Evolutionary conservation across 2,329 filamentous ascomycete species (phyloP).

Genomic region (Westerdykella sp.): DNA sequence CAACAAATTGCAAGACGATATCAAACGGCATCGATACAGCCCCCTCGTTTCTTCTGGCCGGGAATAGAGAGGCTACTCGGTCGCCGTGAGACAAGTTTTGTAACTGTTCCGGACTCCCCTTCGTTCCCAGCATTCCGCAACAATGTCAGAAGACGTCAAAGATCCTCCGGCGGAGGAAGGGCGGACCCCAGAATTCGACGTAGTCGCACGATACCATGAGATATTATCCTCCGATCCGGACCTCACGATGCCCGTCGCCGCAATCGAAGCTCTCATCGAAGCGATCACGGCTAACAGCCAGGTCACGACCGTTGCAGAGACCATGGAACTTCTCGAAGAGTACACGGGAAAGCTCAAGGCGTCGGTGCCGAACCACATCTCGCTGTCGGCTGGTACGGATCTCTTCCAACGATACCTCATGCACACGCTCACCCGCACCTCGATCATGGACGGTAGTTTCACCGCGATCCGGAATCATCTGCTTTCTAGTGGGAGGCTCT

Average conservation of each 20-base stretch:
- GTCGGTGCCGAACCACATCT: constrained; percentile 80
- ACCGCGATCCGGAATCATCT: constrained; percentile 77
- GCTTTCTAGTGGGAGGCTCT: constrained; percentile 76
- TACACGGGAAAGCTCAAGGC: constrained; percentile 73
- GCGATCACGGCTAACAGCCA: constrained; percentile 67
- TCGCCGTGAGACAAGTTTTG: no score
- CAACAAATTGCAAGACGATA: no score
- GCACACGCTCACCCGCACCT: constrained; percentile 56
- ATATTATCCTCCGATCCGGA: constrained; percentile 66
- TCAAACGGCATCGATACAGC: no score
- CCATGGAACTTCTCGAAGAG: constrained; percentile 73
- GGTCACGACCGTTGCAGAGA: constrained; percentile 87
- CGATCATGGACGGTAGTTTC: constrained; percentile 56
- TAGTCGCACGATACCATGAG: constrained; percentile 60
- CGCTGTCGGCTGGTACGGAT: constrained; percentile 87
- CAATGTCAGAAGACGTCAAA: no score
- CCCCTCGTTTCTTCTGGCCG: no score
- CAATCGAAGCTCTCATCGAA: constrained; percentile 84
- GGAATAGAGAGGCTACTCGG: no score
- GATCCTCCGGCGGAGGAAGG: constrained; percentile 5
- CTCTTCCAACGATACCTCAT: constrained; percentile 94
- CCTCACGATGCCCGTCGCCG: constrained; percentile 90
- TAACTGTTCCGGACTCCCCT: no score
- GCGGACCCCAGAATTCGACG: constrained; percentile 38
- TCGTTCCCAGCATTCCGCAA: no score